Evolutionary conservation across 2,329 filamentous ascomycete species (phyloP).

Genomic region (Cladophialophora chaetospira): DNA sequence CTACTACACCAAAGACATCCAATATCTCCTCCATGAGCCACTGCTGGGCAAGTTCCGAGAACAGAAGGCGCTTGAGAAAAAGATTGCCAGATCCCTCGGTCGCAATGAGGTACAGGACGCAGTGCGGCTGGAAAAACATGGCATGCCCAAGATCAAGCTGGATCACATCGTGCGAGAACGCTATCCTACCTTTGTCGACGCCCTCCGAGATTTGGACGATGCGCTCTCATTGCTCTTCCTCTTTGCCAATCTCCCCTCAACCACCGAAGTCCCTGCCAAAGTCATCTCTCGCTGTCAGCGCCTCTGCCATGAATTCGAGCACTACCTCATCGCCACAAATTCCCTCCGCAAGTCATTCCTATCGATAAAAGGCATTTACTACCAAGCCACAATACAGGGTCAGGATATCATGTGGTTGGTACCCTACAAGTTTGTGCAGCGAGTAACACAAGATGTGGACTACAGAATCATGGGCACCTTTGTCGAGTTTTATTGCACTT

Average conservation of each 20-base stretch:
- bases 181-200: conserved; percentile 95
- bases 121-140: conserved; percentile 84
- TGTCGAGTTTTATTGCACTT: conserved; percentile 96
- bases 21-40: conserved; percentile 96
- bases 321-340: conserved; percentile 92
- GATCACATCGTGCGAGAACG: conserved; percentile 98
- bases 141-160: conserved; percentile 84
- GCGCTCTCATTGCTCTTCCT: conserved; percentile 95
- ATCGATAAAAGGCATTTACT: conserved; percentile 99
- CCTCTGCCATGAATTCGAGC: conserved; percentile 92
- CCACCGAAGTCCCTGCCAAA: conserved; percentile 84
- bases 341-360: conserved; percentile 94
- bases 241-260: conserved; percentile 93
- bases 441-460: conserved; percentile 89
- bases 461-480: conserved; percentile 99
- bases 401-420: conserved; percentile 97
- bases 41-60: conserved; percentile 93
- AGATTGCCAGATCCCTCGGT: conserved; percentile 89
- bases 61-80: conserved; percentile 95
- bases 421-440: conserved; percentile 96
- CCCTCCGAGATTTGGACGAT: conserved; percentile 91
- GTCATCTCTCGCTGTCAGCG: conserved; percentile 95
- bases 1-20: conserved; percentile 90
- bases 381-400: conserved; percentile 94
- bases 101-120: conserved; percentile 90